These are phyloP conservation scores for Lycium barbarum DNA, from an alignment of 257 asterid species.

Conservation along the genomic window DNA sequence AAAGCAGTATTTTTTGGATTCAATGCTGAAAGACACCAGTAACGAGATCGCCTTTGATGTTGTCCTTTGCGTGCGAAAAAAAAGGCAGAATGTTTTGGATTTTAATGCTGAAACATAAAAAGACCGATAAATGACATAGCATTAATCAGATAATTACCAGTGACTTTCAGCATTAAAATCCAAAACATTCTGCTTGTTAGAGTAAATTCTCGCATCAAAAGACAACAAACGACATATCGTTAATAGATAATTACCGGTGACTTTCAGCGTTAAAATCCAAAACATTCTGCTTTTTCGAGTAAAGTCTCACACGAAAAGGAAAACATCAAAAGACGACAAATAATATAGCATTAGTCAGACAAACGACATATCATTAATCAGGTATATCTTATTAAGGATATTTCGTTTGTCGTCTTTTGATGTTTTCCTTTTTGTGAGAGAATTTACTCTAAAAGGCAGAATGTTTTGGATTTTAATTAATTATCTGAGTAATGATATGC, in stretches of 20 bases:
- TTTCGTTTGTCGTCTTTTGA: no score
- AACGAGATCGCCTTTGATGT: neutral
- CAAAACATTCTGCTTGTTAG: neutral
- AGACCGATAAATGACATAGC: neutral
- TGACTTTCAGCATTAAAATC: conserved; percentile 1
- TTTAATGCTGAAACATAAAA: neutral
- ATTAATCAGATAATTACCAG: neutral
- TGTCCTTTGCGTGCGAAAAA: neutral
- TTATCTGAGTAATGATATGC: neutral
- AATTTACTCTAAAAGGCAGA: no score
- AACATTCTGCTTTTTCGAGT: neutral
- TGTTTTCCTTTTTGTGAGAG: no score
- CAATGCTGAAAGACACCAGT: neutral
- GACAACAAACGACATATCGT: neutral
- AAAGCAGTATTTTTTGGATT: neutral
- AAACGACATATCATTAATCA: no score
- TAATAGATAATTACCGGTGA: neutral
- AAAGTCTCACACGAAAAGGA: neutral
- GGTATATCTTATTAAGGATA: no score
- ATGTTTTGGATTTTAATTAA: neutral
- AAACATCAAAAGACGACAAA: neutral
- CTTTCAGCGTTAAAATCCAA: neutral
- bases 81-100: conserved; percentile 14
- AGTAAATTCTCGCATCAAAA: neutral
- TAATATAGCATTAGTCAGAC: no score